Percentiles rank a stretch among this genome's conserved stretches.
Conservation (phyloP, 2,329 filamentous ascomycete genomes). For the Onygenales sp. region DNA sequence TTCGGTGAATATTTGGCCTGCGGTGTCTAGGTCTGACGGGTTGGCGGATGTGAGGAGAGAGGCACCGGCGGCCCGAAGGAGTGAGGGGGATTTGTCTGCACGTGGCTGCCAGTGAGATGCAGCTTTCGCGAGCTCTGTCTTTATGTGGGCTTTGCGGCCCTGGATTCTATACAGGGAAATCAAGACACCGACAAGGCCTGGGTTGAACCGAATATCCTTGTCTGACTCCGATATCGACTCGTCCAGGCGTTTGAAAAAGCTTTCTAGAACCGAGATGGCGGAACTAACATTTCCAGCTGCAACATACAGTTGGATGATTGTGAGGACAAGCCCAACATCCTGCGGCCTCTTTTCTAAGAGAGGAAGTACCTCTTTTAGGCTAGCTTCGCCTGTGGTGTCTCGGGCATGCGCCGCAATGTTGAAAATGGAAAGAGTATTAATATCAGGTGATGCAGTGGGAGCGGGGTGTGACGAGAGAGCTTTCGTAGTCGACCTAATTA, state of each 20-base stretch:
- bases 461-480: conserved; percentile 38
- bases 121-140: conserved; percentile 65
- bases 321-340: conserved; percentile 72
- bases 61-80: conserved; percentile 73
- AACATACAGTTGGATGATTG: conserved; percentile 72
- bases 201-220: conserved; percentile 66
- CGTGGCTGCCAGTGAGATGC: conserved; percentile 70
- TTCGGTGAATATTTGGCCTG: conserved; percentile 68
- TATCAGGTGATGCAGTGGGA: conserved; percentile 40
- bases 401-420: conserved; percentile 67
- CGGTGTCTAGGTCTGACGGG: conserved; percentile 56
- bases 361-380: conserved; percentile 59
- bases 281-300: conserved; percentile 60
- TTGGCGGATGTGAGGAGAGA: conserved; percentile 69
- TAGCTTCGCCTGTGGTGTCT: conserved; percentile 53
- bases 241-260: conserved; percentile 65
- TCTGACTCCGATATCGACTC: conserved; percentile 46
- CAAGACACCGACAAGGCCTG: conserved; percentile 71
- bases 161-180: conserved; percentile 71
- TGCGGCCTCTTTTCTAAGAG: conserved; percentile 64
- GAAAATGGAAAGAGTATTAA: conserved; percentile 51
- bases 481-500: conserved; percentile 46
- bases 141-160: conserved; percentile 62
- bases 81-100: conserved; percentile 48
- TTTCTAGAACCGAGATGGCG: conserved; percentile 65